phyloP scores from a whole-genome alignment of 2,329 filamentous ascomycete species.

The Ploettnerulaceae sp. region DNA sequence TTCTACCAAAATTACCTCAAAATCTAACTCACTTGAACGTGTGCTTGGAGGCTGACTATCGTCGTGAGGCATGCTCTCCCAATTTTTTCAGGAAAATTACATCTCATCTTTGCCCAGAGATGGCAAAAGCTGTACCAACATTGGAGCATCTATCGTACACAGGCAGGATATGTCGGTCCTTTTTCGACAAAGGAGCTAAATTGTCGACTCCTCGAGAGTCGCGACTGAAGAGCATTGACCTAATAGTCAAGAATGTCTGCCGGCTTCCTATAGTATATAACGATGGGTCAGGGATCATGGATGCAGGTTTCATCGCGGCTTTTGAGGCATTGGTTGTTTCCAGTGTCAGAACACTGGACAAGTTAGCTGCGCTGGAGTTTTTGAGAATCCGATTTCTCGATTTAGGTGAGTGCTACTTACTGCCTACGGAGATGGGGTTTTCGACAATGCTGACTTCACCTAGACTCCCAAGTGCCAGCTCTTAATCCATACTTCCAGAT shows the following conservation, averaged over 20 bases:
- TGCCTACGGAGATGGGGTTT: background rate
- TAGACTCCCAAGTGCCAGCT: constrained; percentile 64
- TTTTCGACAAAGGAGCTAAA: constrained; percentile 57
- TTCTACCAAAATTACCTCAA: constrained; percentile 52
- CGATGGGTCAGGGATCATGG: constrained; percentile 66
- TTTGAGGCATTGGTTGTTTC: constrained; percentile 66
- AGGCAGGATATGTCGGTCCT: constrained; percentile 63
- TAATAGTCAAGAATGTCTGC: constrained; percentile 72
- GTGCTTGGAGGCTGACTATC: constrained; percentile 67
- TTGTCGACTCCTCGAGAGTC: constrained; percentile 44
- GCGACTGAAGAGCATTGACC: constrained; percentile 58
- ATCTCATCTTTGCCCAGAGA: constrained; percentile 59
- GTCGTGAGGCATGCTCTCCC: constrained; percentile 56
- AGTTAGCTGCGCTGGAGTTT: constrained; percentile 55
- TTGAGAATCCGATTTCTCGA: constrained; percentile 72
- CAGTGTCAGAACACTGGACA: constrained; percentile 55
- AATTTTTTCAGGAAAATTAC: constrained; percentile 55
- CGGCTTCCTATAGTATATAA: constrained; percentile 47
- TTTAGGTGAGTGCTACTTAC: constrained; percentile 45
- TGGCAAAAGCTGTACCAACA: constrained; percentile 55
- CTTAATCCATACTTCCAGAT: constrained; percentile 70
- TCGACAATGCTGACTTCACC: constrained; percentile 12
- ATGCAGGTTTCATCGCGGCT: constrained; percentile 65
- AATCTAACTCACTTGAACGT: constrained; percentile 60
- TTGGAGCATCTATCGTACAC: constrained; percentile 69